These are phyloP conservation scores for Colletotrichum spinosum DNA, from an alignment of 2,329 filamentous ascomycete genomes.

Conservation along the genomic window DNA sequence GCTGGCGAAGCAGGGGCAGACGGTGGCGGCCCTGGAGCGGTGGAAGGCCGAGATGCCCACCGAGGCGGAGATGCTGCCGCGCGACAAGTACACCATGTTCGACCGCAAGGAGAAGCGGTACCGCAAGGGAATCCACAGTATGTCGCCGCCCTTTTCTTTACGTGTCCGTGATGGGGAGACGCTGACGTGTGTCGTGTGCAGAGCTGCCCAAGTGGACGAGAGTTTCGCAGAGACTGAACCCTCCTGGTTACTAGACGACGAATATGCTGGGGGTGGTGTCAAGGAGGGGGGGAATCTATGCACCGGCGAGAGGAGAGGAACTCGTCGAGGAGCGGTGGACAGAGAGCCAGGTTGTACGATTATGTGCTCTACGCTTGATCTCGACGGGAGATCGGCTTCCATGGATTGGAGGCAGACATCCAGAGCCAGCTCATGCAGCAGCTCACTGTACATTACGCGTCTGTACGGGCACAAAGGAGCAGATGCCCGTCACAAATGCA, in stretches of 20 bases:
- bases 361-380: conserved; percentile 15
- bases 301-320: background rate
- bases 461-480: conserved; percentile 1
- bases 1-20: conserved; percentile 77
- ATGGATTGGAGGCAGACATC: background rate
- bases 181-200: conserved; percentile 48
- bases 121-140: conserved; percentile 97
- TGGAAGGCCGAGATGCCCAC: conserved; percentile 98
- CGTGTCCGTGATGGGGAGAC: background rate
- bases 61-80: conserved; percentile 94
- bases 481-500: background rate
- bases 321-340: background rate
- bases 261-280: background rate
- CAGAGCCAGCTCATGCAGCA: background rate
- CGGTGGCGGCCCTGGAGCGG: conserved; percentile 81
- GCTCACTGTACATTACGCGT: conserved; percentile 30
- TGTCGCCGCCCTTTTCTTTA: conserved; percentile 51
- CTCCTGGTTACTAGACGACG: conserved; percentile 82
- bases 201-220: conserved; percentile 94
- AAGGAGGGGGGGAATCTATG: background rate
- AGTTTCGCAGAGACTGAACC: conserved; percentile 93
- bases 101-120: conserved; percentile 96
- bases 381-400: background rate
- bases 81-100: conserved; percentile 98
- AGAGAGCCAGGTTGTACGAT: background rate